Evolutionary conservation across 805 yeast genomes (phyloP).

Genomic region (Grigorovia transvaalensis): DNA sequence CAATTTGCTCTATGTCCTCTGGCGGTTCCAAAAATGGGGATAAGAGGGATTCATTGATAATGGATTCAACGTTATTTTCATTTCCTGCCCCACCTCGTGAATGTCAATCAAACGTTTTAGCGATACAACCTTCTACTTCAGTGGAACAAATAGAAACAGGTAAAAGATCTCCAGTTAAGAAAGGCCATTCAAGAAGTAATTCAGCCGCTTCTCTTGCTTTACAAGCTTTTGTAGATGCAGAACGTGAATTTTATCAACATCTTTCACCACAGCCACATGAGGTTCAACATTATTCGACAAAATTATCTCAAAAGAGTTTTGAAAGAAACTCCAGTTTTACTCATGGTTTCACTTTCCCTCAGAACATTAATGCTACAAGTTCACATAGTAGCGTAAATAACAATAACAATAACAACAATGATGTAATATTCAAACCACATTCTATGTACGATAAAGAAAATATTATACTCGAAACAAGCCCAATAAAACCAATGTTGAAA

Average conservation of each 20-base stretch:
- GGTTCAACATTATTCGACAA: neutral
- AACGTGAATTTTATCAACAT: slow-evolving; percentile 18
- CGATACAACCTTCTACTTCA: slow-evolving; percentile 33
- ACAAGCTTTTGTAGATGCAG: slow-evolving; percentile 66
- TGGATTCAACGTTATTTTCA: slow-evolving; percentile 31
- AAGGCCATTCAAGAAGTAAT: slow-evolving; percentile 30
- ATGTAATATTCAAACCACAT: neutral
- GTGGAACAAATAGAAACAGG: slow-evolving; percentile 12
- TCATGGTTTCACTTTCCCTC: neutral
- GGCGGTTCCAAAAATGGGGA: slow-evolving; percentile 18
- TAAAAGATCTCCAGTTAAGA: slow-evolving; percentile 10
- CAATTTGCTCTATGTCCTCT: slow-evolving; percentile 30
- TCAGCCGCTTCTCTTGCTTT: slow-evolving; percentile 56
- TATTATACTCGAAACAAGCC: slow-evolving; percentile 20
- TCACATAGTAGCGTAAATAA: neutral
- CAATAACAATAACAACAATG: neutral
- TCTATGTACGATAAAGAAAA: slow-evolving; percentile 12
- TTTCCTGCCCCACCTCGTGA: slow-evolving; percentile 61
- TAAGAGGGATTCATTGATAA: slow-evolving; percentile 29
- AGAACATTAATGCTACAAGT: neutral
- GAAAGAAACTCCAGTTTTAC: neutral
- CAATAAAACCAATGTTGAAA: slow-evolving; percentile 8
- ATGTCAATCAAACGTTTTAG: slow-evolving; percentile 50
- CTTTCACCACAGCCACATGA: slow-evolving; percentile 1
- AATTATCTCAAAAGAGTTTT: neutral